These are phyloP conservation scores for Colletotrichum sp. DNA, from an alignment of 2,329 filamentous ascomycete genomes.

Conservation along the genomic window DNA sequence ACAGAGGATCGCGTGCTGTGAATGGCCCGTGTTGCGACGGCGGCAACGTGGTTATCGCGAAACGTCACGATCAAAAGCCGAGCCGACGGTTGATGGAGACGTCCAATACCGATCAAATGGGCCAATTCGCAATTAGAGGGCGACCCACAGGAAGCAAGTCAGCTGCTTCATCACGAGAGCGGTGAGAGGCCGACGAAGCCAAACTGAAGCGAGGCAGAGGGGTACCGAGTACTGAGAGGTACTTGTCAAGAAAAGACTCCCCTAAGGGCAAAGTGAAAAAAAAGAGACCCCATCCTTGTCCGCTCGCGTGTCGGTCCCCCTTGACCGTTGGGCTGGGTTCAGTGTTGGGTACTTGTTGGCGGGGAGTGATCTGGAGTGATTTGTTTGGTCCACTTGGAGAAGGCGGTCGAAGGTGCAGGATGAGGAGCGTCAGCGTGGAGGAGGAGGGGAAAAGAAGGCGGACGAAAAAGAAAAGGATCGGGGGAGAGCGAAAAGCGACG, in stretches of 20 bases:
- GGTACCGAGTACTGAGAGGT: slow-evolving; percentile 1
- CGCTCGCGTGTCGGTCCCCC: slow-evolving; percentile 14
- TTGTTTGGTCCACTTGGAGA: slow-evolving; percentile 12
- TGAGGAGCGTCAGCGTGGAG: background rate
- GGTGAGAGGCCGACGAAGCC: background rate
- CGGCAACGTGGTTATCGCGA: background rate
- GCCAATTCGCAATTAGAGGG: background rate
- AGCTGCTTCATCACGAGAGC: slow-evolving; percentile 16
- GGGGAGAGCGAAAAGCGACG: background rate
- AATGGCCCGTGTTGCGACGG: background rate
- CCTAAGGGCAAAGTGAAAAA: background rate
- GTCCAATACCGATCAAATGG: background rate
- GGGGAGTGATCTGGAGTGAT: slow-evolving; percentile 14
- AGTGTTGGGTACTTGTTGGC: slow-evolving; percentile 1
- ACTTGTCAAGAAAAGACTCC: background rate
- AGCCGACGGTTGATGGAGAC: slow-evolving; percentile 4
- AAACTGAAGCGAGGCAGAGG: background rate
- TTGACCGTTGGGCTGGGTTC: slow-evolving; percentile 16
- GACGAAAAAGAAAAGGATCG: background rate
- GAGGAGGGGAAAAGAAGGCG: background rate
- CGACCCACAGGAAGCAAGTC: slow-evolving; percentile 9
- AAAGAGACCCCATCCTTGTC: slow-evolving; percentile 7
- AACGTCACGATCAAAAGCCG: background rate
- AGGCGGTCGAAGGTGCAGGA: slow-evolving; percentile 5
- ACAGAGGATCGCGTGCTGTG: background rate